Percentiles rank a stretch among this genome's conserved stretches.
phyloP scores from a whole-genome alignment of 768 basidiomycete genomes.

The Plicaturopsis crispa region DNA sequence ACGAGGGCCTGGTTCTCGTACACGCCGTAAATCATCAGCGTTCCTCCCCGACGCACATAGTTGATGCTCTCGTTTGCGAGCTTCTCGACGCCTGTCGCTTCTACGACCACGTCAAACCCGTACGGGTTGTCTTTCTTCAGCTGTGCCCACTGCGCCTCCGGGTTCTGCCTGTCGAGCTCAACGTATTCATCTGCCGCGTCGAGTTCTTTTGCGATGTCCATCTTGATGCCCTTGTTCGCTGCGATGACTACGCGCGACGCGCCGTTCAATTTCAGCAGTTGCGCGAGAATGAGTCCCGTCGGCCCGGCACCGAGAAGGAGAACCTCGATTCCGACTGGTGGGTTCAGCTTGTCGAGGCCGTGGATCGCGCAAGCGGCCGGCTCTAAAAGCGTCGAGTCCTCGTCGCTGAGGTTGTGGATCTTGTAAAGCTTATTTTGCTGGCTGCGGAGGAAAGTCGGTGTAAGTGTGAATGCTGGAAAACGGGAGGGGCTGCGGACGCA shows the following conservation, averaged over 20 bases:
- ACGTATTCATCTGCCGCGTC: conserved; percentile 81
- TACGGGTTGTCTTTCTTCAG: conserved; percentile 77
- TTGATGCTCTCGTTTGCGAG: conserved; percentile 86
- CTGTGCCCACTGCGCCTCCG: conserved; percentile 72
- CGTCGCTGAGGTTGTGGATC: conserved; percentile 80
- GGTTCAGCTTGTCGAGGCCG: conserved; percentile 81
- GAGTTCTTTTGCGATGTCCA: conserved; percentile 74
- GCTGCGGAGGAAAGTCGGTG: conserved; percentile 28
- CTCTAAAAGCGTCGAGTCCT: conserved; percentile 83
- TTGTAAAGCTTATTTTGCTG: conserved; percentile 77
- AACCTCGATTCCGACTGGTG: conserved; percentile 78
- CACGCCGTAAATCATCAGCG: conserved; percentile 85
- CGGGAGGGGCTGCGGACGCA: conserved; percentile 25
- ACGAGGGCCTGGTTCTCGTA: conserved; percentile 82
- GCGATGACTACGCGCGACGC: conserved; percentile 77
- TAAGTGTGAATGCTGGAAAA: neutral
- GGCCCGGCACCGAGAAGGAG: conserved; percentile 88
- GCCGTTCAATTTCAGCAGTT: conserved; percentile 82
- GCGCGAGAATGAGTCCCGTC: conserved; percentile 85
- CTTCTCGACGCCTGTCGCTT: conserved; percentile 79
- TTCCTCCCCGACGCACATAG: conserved; percentile 81
- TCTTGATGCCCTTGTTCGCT: conserved; percentile 88
- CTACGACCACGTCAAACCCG: conserved; percentile 84
- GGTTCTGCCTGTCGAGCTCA: conserved; percentile 71
- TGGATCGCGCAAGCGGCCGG: conserved; percentile 90